Evolutionary conservation across 179 eudicot genomes (phyloP), one percentile per base, ranked within the genome.

Genomic region (Amaranthus tricolor): DNA sequence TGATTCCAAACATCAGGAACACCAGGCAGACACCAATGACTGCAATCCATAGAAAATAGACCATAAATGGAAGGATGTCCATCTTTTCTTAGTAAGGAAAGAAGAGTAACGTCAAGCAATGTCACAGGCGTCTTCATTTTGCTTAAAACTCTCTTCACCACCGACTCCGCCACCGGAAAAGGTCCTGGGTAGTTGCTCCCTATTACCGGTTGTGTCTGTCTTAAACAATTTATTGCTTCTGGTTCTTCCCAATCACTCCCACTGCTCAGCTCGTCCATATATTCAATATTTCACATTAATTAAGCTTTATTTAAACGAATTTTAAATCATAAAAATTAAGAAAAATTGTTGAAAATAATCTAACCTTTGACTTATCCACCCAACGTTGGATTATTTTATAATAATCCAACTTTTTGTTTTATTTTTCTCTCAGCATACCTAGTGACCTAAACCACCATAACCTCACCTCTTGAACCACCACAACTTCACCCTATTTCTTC

Each of bases 21-120:
- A 48, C 98, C 98, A 1, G 93, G 83, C 0, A 93, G 81, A 72
- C 98, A 91, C 98, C 98, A 93, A 70, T 93, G 98, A 72, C 89
- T 91, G 80, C 98, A 93, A 45, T 93, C 98, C 85, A 85, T 83
- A 45, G 82, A 82, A 0, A 66, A 76, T 0, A 81, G 75, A 47
- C 95, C 97, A 21, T 87, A 88, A 47, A 84, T 62, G 0, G 93
- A 87, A 14, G 97, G 98, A 60, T 93, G 98, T 0, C 84, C 97
- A 21, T 93, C 98, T 84, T 88, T 93, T 12, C 98, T 76, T 45
- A 93, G 65, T 49, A 78, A 73, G 0, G 98, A 89, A 43, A 93
- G 88, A 21, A 44, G 76, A 0, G 95, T 91, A 21, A 93, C 73
- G 59, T 93, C 91, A 4, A 91, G 86, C 81, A 93, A 75, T 0